Conservation (phyloP, 2,329 filamentous ascomycete genomes). For the Diaporthe eres region DNA sequence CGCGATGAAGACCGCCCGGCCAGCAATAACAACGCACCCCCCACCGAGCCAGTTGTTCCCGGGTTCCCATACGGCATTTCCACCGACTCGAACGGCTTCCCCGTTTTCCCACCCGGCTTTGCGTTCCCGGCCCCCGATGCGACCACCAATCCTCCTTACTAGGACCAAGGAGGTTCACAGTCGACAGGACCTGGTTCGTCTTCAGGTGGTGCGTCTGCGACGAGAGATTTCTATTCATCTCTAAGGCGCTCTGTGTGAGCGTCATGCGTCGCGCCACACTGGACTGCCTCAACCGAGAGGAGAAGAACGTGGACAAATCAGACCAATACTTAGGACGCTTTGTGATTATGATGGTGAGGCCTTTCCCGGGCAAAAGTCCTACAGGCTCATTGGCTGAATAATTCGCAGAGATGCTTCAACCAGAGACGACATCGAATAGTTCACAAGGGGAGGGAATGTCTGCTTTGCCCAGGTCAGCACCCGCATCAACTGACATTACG, state of each 20-base stretch:
- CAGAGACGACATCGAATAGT: not conserved
- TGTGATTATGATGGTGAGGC: not conserved
- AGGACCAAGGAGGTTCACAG: not conserved
- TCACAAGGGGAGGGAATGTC: not conserved
- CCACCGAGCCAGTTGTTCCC: conserved; percentile 50
- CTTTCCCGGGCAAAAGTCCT: not conserved
- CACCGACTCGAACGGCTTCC: conserved; percentile 64
- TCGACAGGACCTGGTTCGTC: not conserved
- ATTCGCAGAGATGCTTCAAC: not conserved
- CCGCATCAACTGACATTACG: conserved; percentile 5
- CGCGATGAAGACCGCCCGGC: conserved; percentile 48
- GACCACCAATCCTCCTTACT: conserved; percentile 40
- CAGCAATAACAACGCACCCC: conserved; percentile 45
- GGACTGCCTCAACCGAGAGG: not conserved
- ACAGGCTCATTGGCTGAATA: not conserved
- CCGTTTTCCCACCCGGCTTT: conserved; percentile 63
- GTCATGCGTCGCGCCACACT: not conserved
- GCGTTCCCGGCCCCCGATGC: conserved; percentile 50
- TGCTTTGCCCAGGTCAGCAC: not conserved
- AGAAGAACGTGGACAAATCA: not conserved
- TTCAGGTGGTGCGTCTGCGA: too few species aligned
- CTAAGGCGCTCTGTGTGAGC: not conserved
- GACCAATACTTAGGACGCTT: not conserved
- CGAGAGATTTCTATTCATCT: not conserved
- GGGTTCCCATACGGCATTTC: conserved; percentile 60